Percentiles rank a stretch among this genome's conserved stretches.
phyloP scores from a whole-genome alignment of 1,284 basidiomycete genomes.

The Puccinia coronata region DNA sequence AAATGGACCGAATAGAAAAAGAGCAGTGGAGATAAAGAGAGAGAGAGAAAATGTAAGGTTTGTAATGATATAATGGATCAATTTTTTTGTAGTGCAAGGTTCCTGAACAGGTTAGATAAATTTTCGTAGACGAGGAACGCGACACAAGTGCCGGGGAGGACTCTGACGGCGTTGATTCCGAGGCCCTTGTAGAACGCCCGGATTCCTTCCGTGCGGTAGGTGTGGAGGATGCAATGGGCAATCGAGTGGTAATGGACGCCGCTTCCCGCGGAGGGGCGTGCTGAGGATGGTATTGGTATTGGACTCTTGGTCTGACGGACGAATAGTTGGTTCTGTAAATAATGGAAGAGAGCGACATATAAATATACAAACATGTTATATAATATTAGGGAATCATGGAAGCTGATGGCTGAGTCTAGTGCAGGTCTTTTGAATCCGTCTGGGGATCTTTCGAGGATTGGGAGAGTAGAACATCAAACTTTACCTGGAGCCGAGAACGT shows the following conservation, averaged over 20 bases:
- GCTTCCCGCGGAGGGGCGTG: too few relatives aligned
- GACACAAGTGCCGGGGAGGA: slow-evolving; percentile 93
- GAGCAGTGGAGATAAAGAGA: background rate
- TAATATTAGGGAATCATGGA: too few relatives aligned
- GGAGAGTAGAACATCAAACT: slow-evolving; percentile 56
- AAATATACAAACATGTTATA: background rate
- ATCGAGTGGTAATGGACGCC: slow-evolving; percentile 76
- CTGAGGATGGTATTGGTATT: slow-evolving; percentile 54
- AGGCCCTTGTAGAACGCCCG: slow-evolving; percentile 92
- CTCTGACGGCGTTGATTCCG: slow-evolving; percentile 91
- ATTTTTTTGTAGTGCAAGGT: slow-evolving; percentile 8
- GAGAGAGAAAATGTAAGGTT: too few relatives aligned
- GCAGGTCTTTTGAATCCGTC: too few relatives aligned
- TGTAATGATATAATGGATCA: too few relatives aligned
- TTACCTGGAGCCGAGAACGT: slow-evolving; percentile 85
- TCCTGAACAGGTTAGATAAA: slow-evolving; percentile 58
- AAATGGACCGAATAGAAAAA: too few relatives aligned
- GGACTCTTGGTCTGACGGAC: slow-evolving; percentile 59
- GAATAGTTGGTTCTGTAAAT: slow-evolving; percentile 20
- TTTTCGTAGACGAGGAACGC: slow-evolving; percentile 99
- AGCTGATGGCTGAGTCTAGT: too few relatives aligned
- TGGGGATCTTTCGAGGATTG: too few relatives aligned
- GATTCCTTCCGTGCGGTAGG: slow-evolving; percentile 77
- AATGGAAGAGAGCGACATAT: slow-evolving; percentile 1
- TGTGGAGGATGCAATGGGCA: slow-evolving; percentile 73